Conservation (phyloP, 2,329 filamentous ascomycete genomes). For the Sarocladium brachiariae region DNA sequence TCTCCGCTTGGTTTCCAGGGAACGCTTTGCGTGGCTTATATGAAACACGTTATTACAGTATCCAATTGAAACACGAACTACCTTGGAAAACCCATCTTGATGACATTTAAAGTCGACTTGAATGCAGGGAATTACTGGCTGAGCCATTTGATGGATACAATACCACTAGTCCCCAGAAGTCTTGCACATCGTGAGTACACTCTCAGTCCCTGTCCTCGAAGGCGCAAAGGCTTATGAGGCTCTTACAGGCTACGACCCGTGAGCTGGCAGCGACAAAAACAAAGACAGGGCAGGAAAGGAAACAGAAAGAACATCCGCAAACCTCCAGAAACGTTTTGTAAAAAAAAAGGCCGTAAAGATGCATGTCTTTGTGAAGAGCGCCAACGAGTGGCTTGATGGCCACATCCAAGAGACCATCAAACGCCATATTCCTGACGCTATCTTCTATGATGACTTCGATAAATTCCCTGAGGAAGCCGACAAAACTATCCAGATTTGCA, state of each 20-base stretch:
- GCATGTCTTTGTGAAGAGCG: constrained; percentile 6
- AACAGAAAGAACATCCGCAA: no score
- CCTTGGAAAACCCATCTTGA: not conserved
- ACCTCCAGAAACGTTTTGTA: not conserved
- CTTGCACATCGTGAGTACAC: constrained; percentile 3
- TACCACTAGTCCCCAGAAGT: not conserved
- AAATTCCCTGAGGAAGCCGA: constrained; percentile 20
- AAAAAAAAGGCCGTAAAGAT: not conserved
- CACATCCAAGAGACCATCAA: constrained; percentile 24
- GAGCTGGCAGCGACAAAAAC: not conserved
- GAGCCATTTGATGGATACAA: constrained; percentile 7
- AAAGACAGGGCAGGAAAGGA: not conserved
- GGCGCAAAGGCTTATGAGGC: no score
- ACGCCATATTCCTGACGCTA: constrained; percentile 20
- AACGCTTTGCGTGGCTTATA: not conserved
- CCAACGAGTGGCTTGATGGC: constrained; percentile 23
- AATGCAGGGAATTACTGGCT: not conserved
- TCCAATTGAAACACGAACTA: no score
- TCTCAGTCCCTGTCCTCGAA: not conserved
- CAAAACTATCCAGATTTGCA: constrained; percentile 25
- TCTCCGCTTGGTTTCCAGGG: not conserved
- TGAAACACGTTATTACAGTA: no score
- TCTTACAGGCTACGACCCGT: constrained; percentile 8
- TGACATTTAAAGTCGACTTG: not conserved
- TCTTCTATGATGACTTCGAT: constrained; percentile 22